phyloP scores from a whole-genome alignment of 129 eudicot genomes.

The Solidago caesia region DNA sequence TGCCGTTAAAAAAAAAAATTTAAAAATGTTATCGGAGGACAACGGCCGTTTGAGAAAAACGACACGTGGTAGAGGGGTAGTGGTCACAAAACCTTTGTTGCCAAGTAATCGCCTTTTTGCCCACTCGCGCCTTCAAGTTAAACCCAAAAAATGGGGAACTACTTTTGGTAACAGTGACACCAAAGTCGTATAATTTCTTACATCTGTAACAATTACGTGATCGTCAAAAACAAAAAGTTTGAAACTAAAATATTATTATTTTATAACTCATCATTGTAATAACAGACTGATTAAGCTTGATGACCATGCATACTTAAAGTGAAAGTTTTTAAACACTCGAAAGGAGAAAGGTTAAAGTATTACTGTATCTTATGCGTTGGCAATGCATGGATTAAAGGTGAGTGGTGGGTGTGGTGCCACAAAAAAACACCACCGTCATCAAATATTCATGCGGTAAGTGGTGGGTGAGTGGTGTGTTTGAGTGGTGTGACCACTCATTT shows the following conservation, averaged over 20 bases:
- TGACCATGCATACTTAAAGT: too few species aligned
- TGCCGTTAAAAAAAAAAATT: too few species aligned
- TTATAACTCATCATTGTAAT: not conserved
- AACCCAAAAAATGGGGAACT: conserved; percentile 22
- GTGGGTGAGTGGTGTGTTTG: too few species aligned
- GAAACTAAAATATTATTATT: not conserved
- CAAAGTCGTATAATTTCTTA: conserved; percentile 1
- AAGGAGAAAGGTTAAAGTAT: too few species aligned
- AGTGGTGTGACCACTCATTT: too few species aligned
- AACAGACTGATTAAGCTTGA: not conserved
- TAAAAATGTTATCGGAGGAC: not conserved
- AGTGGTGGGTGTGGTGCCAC: too few species aligned
- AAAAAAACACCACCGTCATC: too few species aligned
- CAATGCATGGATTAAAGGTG: too few species aligned
- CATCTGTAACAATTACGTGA: not conserved
- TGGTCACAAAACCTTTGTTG: conserved; percentile 31
- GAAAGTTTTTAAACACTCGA: too few species aligned
- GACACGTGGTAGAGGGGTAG: conserved; percentile 14
- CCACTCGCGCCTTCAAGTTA: not conserved
- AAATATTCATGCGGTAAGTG: too few species aligned
- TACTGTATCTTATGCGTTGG: too few species aligned
- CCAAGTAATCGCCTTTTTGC: conserved; percentile 27
- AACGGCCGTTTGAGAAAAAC: conserved; percentile 25
- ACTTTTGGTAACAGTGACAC: conserved; percentile 19
- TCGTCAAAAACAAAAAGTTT: not conserved